phyloP scores from a whole-genome alignment of 306 rosid species.

The Quercus aquifolioides region DNA sequence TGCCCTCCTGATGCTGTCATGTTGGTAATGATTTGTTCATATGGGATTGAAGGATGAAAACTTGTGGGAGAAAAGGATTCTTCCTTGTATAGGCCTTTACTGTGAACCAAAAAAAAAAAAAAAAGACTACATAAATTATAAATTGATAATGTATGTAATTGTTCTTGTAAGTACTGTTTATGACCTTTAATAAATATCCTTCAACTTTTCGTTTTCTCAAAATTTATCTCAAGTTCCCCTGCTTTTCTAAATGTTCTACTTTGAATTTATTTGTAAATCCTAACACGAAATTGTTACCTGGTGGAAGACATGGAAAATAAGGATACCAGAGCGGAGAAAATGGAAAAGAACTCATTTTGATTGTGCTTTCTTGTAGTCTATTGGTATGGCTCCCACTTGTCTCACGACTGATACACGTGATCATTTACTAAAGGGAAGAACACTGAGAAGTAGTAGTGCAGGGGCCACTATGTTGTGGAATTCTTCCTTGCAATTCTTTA shows the following conservation, averaged over 20 bases:
- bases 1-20: slow-evolving; percentile 4
- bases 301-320: not conserved
- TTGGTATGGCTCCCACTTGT: not conserved
- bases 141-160: not conserved
- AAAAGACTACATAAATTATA: not conserved
- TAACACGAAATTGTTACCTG: not conserved
- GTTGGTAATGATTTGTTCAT: not conserved
- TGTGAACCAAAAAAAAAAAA: not conserved
- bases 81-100: slow-evolving; percentile 11
- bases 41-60: not conserved
- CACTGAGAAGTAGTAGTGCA: slow-evolving; percentile 25
- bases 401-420: not conserved
- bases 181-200: not conserved
- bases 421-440: not conserved
- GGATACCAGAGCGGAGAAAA: not conserved
- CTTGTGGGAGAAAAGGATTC: not conserved
- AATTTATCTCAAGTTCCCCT: not conserved
- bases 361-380: not conserved
- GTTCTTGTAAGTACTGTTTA: not conserved
- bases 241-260: not conserved
- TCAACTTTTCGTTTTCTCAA: not conserved
- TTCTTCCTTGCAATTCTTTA: slow-evolving; percentile 24
- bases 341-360: not conserved
- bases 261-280: not conserved
- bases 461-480: slow-evolving; percentile 33